These are phyloP conservation scores for Catunica adiposa DNA, from an alignment of 2,329 filamentous ascomycete genomes.

Conservation along the genomic window DNA sequence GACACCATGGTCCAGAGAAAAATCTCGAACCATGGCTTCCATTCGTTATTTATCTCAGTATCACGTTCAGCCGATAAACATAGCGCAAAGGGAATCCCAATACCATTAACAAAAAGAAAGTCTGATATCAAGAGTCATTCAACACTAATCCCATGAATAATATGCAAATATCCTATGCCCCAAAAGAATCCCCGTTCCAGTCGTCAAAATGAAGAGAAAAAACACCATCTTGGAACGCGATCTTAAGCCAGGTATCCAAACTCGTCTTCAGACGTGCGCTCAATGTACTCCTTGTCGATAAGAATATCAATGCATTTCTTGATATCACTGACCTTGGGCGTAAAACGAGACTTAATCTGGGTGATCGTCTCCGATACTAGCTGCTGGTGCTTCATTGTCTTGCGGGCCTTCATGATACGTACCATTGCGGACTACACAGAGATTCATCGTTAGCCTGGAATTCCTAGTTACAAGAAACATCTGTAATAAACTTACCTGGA, in stretches of 20 bases:
- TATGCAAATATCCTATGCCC: background rate
- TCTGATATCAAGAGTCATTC: no score
- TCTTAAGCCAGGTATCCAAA: slow-evolving; percentile 78
- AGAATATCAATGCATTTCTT: slow-evolving; percentile 99
- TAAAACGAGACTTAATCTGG: slow-evolving; percentile 84
- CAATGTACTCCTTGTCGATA: slow-evolving; percentile 96
- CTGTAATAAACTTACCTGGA: slow-evolving; percentile 57
- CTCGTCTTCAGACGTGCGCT: slow-evolving; percentile 86
- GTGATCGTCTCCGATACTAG: slow-evolving; percentile 90
- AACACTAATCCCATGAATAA: background rate
- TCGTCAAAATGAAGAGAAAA: background rate
- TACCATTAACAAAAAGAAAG: no score
- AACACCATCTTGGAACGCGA: background rate
- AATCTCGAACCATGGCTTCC: no score
- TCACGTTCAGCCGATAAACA: no score
- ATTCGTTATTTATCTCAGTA: no score
- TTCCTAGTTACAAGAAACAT: background rate
- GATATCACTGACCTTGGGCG: slow-evolving; percentile 86
- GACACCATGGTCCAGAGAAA: no score
- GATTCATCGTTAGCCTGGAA: background rate
- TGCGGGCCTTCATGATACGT: slow-evolving; percentile 98
- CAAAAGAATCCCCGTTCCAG: background rate
- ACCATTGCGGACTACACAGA: slow-evolving; percentile 78
- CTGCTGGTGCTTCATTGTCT: slow-evolving; percentile 95
- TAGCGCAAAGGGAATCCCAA: no score